Evolutionary conservation across 495 filamentous ascomycete genomes (phyloP).

Genomic region (Monascus purpureus): DNA sequence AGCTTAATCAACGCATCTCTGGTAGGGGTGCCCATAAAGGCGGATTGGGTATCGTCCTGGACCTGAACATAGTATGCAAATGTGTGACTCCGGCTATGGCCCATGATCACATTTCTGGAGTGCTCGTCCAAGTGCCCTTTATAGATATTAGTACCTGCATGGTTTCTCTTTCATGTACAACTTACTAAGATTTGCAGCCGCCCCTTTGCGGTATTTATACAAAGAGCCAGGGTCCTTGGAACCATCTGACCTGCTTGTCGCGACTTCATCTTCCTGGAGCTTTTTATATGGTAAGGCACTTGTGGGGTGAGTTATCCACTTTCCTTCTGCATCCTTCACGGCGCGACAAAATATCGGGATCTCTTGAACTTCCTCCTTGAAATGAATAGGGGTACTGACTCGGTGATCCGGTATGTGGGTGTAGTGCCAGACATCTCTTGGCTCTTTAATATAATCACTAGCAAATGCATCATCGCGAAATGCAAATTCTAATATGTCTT

Average conservation of each 20-base stretch:
- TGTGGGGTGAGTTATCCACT: conserved; percentile 4
- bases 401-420: conserved; percentile 1
- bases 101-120: conserved; percentile 1
- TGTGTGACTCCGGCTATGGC: not conserved
- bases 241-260: not conserved
- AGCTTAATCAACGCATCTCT: too few species aligned
- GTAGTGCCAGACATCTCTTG: conserved; percentile 2
- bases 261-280: not conserved
- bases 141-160: not conserved
- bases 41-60: not conserved
- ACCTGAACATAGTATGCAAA: conserved; percentile 1
- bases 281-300: not conserved
- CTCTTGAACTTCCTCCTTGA: conserved; percentile 1
- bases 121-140: conserved; percentile 1
- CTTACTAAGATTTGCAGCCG: conserved; percentile 1
- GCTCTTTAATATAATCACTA: conserved; percentile 2
- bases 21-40: not conserved
- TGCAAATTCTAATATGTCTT: conserved; percentile 5
- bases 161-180: not conserved
- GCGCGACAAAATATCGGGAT: conserved; percentile 4
- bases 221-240: not conserved
- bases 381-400: conserved; percentile 2
- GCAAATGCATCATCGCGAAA: conserved; percentile 3
- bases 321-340: not conserved
- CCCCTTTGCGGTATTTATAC: too few species aligned